phyloP scores from a whole-genome alignment of 164 flowering plant species.

The Vitis rupestris region DNA sequence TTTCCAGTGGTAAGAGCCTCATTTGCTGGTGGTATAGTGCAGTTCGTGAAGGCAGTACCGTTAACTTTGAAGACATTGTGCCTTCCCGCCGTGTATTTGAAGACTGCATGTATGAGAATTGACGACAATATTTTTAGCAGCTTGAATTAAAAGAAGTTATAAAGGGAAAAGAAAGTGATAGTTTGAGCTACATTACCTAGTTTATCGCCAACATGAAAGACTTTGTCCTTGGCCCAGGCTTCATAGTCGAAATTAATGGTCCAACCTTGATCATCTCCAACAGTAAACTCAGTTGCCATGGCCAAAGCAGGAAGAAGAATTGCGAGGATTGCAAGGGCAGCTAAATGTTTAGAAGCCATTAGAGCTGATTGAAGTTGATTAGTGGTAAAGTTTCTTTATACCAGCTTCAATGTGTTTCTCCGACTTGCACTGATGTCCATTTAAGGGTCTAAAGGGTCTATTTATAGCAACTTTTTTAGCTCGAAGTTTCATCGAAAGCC shows the following conservation, averaged over 20 bases:
- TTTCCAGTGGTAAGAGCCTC: constrained; percentile 3
- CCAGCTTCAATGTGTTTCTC: too few species aligned
- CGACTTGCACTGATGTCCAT: too few species aligned
- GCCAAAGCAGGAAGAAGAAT: background rate
- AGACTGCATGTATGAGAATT: constrained; percentile 1
- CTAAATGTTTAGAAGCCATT: too few species aligned
- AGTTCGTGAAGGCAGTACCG: constrained; percentile 1
- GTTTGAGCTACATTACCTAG: constrained; percentile 6
- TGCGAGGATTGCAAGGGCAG: too few species aligned
- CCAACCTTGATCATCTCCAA: constrained; percentile 25
- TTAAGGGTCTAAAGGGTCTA: too few species aligned
- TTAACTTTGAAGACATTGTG: constrained; percentile 14
- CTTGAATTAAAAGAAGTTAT: background rate
- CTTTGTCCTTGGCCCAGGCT: constrained; percentile 16
- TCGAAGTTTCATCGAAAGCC: too few species aligned
- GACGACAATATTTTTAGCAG: background rate
- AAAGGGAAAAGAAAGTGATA: background rate
- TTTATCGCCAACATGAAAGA: constrained; percentile 15
- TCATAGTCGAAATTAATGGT: constrained; percentile 12
- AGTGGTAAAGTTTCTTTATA: too few species aligned
- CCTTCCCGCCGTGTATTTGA: background rate
- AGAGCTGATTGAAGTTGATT: too few species aligned
- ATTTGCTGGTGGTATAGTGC: background rate
- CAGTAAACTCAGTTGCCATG: constrained; percentile 12
- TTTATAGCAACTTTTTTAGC: too few species aligned